Percentiles rank a stretch among this genome's conserved stretches.
These are phyloP conservation scores for Verticillium dahliae DNA, from an alignment of 2,329 filamentous ascomycete species.

Conservation along the genomic window DNA sequence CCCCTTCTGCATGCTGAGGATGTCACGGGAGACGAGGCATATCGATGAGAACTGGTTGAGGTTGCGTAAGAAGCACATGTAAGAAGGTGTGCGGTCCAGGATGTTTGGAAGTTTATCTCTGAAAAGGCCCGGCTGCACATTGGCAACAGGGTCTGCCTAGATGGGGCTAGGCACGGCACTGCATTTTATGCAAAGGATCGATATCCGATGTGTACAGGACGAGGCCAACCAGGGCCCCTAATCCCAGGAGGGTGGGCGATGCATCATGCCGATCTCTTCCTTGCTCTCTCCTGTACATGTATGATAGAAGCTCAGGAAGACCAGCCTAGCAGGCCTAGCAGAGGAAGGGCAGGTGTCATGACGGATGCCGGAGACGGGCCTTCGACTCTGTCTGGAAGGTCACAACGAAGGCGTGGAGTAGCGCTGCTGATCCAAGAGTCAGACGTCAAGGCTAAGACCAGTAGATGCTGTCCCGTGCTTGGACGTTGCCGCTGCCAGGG, in stretches of 20 bases:
- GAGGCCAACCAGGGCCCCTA: not conserved
- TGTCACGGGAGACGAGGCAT: not conserved
- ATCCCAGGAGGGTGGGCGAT: no score
- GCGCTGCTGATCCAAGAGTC: not conserved
- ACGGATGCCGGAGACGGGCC: not conserved
- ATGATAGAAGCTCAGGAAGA: not conserved
- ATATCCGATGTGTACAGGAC: not conserved
- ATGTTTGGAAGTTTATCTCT: not conserved
- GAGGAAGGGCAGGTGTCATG: constrained; percentile 1
- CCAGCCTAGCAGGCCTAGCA: not conserved
- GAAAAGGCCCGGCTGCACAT: not conserved
- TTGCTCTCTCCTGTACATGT: no score
- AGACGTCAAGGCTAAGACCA: not conserved
- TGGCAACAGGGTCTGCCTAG: not conserved
- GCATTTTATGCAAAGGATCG: not conserved
- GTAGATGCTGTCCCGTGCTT: not conserved
- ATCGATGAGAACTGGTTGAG: not conserved
- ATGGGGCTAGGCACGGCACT: not conserved
- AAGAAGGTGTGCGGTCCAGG: not conserved
- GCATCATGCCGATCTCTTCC: no score
- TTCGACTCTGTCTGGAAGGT: not conserved
- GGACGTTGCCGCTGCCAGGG: not conserved
- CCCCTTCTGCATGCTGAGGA: not conserved
- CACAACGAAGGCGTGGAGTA: not conserved
- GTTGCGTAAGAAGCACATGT: not conserved